These are phyloP conservation scores for Tulasnella sp. DNA, from an alignment of 768 basidiomycete species.

Conservation along the genomic window DNA sequence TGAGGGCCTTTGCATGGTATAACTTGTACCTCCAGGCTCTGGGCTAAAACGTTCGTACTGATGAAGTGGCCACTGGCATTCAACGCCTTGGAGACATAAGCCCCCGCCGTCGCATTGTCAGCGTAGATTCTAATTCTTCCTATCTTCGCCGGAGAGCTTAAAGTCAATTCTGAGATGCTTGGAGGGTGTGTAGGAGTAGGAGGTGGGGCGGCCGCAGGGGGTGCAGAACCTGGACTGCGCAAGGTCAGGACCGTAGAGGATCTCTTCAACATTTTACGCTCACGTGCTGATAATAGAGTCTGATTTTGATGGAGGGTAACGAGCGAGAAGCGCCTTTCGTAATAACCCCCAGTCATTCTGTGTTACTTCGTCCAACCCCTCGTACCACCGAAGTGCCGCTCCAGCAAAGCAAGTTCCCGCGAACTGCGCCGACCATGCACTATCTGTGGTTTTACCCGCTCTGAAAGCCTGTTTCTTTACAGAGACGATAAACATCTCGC, in stretches of 20 bases:
- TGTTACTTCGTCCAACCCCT: background rate
- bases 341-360: background rate
- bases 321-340: background rate
- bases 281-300: background rate
- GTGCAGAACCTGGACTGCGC: background rate
- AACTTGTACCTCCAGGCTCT: background rate
- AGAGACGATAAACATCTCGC: background rate
- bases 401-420: background rate
- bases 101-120: background rate
- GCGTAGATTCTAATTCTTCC: background rate
- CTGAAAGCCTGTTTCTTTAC: conserved; percentile 26
- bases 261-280: background rate
- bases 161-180: background rate
- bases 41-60: background rate
- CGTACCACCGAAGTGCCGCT: background rate
- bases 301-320: background rate
- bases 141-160: background rate
- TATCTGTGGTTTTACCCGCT: background rate
- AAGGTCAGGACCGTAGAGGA: background rate
- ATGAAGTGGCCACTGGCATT: background rate
- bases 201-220: background rate
- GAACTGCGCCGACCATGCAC: background rate
- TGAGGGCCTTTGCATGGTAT: background rate
- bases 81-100: background rate
- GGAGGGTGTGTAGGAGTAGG: background rate